Evolutionary conservation across 768 basidiomycete species (phyloP).

Genomic region (Candolleomyces efflorescens): DNA sequence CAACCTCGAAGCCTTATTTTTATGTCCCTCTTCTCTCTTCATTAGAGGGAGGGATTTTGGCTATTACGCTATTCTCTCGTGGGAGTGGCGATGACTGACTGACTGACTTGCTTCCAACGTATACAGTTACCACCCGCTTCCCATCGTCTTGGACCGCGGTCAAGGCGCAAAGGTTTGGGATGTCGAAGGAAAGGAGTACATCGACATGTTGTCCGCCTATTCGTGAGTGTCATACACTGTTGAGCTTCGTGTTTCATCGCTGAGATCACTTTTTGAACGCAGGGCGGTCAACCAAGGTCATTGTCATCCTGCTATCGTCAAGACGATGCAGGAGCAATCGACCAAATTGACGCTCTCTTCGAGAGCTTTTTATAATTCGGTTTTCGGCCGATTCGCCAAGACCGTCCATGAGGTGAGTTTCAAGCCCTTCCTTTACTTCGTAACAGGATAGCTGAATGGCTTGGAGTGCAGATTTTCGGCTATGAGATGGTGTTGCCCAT

Average conservation of each 20-base stretch:
- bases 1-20: not conserved
- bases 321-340: slow-evolving; percentile 78
- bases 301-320: slow-evolving; percentile 87
- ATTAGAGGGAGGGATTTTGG: no score
- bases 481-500: slow-evolving; percentile 97
- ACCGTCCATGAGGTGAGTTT: slow-evolving; percentile 2
- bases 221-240: slow-evolving; percentile 51
- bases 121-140: slow-evolving; percentile 89
- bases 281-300: slow-evolving; percentile 82
- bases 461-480: slow-evolving; percentile 77
- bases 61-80: no score
- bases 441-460: slow-evolving; percentile 29
- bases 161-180: slow-evolving; percentile 93
- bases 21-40: not conserved
- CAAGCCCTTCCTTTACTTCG: not conserved
- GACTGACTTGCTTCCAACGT: slow-evolving; percentile 7
- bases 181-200: slow-evolving; percentile 91
- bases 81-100: no score
- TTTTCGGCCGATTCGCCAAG: slow-evolving; percentile 81
- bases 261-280: not conserved
- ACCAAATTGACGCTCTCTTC: slow-evolving; percentile 90
- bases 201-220: slow-evolving; percentile 98
- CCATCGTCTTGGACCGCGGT: slow-evolving; percentile 89
- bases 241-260: not conserved
- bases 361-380: slow-evolving; percentile 92